Conservation (phyloP, 2,329 filamentous ascomycete species). For the Penicillium sp. region DNA sequence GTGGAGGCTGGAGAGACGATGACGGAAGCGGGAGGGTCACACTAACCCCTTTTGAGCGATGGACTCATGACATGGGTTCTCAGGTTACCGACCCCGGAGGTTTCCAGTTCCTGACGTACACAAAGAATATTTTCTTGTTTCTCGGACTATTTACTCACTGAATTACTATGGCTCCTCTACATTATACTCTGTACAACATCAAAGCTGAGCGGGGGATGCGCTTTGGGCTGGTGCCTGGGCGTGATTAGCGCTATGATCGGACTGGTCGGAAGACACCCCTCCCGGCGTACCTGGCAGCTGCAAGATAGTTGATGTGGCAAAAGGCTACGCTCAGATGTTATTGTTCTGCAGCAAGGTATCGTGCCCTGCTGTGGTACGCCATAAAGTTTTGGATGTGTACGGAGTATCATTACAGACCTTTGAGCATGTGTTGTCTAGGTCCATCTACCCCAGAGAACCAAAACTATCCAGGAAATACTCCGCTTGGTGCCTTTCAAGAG, state of each 20-base stretch:
- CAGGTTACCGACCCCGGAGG: neutral
- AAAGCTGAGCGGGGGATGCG: neutral
- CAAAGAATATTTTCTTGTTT: neutral
- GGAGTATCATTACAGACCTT: neutral
- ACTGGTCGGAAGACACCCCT: slow-evolving; percentile 9
- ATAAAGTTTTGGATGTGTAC: neutral
- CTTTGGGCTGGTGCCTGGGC: slow-evolving; percentile 3
- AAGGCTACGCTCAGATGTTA: neutral
- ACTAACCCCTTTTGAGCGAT: slow-evolving; percentile 8
- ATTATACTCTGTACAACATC: neutral
- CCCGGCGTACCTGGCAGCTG: slow-evolving; percentile 26
- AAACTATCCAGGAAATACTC: neutral
- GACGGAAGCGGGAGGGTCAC: slow-evolving; percentile 28
- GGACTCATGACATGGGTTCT: slow-evolving; percentile 7
- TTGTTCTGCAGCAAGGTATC: neutral
- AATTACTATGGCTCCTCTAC: neutral
- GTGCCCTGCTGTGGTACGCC: neutral
- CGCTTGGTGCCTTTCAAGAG: neutral
- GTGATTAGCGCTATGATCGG: slow-evolving; percentile 8
- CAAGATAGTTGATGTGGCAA: slow-evolving; percentile 20
- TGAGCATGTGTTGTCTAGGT: neutral
- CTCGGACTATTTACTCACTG: neutral
- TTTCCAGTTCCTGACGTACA: slow-evolving; percentile 1
- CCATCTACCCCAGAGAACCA: neutral
- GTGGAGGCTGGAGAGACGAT: slow-evolving; percentile 28